Evolutionary conservation across 2,329 filamentous ascomycete genomes (phyloP), one percentile per base, ranked within the genome.

Genomic region (Penicillium rolfsii): DNA sequence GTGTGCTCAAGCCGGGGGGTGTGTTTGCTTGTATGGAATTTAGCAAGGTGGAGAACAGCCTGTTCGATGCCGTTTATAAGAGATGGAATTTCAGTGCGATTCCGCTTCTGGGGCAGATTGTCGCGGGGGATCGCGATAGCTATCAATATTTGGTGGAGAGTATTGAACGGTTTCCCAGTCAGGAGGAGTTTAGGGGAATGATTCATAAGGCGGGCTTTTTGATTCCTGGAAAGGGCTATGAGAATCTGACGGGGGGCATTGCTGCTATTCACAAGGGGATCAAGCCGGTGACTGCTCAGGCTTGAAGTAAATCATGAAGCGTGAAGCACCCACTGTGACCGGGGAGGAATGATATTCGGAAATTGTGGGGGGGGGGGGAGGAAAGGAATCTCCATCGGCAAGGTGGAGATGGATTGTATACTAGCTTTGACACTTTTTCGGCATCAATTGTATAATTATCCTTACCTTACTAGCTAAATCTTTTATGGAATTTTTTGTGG

Each of bases 111-210:
- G 96, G 95, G 2, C 94, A 99, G 80, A 74, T 99, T 62, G 93
- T 99, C 16, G 94, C 95, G 1, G 92, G 91, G 6, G 96, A 99
- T 75, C 84, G 94, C 59, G 94, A 96, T 73, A 97, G 92, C 75
- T 99, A 99, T 78, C 95, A 99, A 82, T 99, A 99, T 79, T 83
- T 99, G 9, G 95, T 99, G 9, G 95, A 99, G 83, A 97, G 93
- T 77, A 99, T 99, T 76, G 93, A 97, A 79, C 83, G 86, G 52
- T 98, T 98, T 75, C 96, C 95, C 0, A 89, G 82, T 67, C 96
- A 99, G 81, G 84, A 87, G 55, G 87, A 91, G 67, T 99, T 96
- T 73, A 85, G 89, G 66, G 84, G 86, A 36, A 80, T 80, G 77
- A 79, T 80, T 61, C 74, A 77, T 64, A 73, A 75, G 63, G 94